Conservation (phyloP, 495 filamentous ascomycete species). For the Penicillium salamii region DNA sequence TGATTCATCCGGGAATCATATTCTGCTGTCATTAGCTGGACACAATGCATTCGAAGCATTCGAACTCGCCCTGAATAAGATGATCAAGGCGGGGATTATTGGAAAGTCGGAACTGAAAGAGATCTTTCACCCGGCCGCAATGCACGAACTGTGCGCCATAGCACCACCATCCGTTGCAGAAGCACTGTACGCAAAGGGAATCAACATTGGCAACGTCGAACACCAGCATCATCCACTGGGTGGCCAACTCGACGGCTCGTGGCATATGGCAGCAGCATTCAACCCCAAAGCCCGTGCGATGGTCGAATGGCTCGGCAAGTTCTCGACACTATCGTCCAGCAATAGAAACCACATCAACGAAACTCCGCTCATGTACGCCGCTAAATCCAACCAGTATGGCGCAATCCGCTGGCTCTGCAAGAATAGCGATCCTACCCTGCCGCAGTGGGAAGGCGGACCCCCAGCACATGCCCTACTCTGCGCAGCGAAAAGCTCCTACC, state of each 20-base stretch:
- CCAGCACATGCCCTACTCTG: background rate
- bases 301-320: background rate
- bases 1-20: background rate
- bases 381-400: background rate
- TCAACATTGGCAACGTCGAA: conserved; percentile 2
- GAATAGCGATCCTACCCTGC: background rate
- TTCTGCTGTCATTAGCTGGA: background rate
- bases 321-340: background rate
- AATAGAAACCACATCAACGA: background rate
- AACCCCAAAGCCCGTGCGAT: background rate
- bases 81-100: background rate
- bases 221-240: background rate
- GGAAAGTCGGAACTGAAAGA: background rate
- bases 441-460: background rate
- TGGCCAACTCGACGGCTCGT: conserved; percentile 1
- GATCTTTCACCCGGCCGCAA: background rate
- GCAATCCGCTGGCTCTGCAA: background rate
- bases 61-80: background rate
- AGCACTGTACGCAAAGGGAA: background rate
- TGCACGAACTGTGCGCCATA: background rate
- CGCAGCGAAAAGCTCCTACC: background rate
- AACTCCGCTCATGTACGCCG: conserved; percentile 2
- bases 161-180: background rate
- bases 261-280: conserved; percentile 5
- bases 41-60: background rate